A percentile compares a stretch with the other conserved stretches of the same genome.
These are phyloP conservation scores for Nyssa sinensis DNA, from an alignment of 148 eudicot genomes.

Conservation along the genomic window DNA sequence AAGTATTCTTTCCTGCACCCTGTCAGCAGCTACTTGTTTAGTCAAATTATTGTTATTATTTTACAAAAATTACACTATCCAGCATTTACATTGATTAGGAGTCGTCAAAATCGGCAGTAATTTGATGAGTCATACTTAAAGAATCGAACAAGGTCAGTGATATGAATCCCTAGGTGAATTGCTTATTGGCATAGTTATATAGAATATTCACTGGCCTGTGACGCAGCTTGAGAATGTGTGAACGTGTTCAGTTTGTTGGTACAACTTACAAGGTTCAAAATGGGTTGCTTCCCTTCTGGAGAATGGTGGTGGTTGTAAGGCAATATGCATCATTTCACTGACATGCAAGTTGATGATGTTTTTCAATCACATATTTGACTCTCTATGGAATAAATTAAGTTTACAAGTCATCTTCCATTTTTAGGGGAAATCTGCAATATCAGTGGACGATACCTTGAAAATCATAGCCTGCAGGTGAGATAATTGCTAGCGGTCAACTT, in stretches of 20 bases:
- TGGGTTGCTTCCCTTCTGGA: neutral
- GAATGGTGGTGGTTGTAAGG: neutral
- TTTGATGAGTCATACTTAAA: neutral
- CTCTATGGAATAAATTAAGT: neutral
- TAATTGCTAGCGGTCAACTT: neutral
- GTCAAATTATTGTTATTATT: too few species aligned
- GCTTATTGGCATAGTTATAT: neutral
- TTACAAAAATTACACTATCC: neutral
- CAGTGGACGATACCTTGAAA: conserved; percentile 78
- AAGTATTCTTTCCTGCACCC: neutral
- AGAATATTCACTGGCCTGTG: neutral
- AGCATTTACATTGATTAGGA: neutral
- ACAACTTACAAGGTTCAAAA: neutral
- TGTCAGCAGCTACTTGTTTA: neutral
- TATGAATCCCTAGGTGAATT: neutral
- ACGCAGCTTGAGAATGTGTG: neutral
- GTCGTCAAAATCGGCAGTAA: too few species aligned
- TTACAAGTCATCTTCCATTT: conserved; percentile 7
- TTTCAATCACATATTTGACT: neutral
- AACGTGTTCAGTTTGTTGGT: neutral
- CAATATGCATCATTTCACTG: neutral
- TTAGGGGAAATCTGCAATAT: conserved; percentile 66
- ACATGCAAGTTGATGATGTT: neutral
- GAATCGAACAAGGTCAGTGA: neutral
- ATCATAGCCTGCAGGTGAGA: conserved; percentile 78